phyloP scores from a whole-genome alignment of 2,329 filamentous ascomycete species.

The Xylaria arbuscula region DNA sequence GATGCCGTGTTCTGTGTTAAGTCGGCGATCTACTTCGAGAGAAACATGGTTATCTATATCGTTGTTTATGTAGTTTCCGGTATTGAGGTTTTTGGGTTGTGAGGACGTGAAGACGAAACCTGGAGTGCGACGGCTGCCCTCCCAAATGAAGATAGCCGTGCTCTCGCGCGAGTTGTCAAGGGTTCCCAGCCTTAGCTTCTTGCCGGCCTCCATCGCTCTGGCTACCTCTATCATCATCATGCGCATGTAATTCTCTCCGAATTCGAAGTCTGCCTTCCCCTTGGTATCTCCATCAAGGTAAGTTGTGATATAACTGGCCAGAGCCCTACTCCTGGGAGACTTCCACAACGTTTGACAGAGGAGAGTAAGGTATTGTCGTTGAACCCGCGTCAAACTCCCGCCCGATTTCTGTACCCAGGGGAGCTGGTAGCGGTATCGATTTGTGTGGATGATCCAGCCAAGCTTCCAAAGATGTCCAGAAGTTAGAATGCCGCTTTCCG shows the following conservation, averaged over 20 bases:
- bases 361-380: background rate
- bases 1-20: background rate
- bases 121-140: background rate
- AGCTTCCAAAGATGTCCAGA: background rate
- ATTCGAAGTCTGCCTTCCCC: background rate
- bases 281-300: background rate
- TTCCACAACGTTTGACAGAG: too few relatives aligned
- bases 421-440: background rate
- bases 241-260: background rate
- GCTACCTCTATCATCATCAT: background rate
- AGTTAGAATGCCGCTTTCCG: background rate
- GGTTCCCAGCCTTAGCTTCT: background rate
- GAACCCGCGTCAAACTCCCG: background rate
- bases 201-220: background rate
- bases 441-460: constrained; percentile 10
- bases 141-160: background rate
- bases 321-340: background rate
- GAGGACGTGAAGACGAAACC: background rate
- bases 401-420: background rate
- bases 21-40: background rate
- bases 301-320: background rate
- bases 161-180: background rate
- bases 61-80: background rate
- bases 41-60: background rate
- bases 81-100: background rate